Conservation (phyloP, 225 moss, liverwort and hornwort genomes). For the Anthoceros angustus region DNA sequence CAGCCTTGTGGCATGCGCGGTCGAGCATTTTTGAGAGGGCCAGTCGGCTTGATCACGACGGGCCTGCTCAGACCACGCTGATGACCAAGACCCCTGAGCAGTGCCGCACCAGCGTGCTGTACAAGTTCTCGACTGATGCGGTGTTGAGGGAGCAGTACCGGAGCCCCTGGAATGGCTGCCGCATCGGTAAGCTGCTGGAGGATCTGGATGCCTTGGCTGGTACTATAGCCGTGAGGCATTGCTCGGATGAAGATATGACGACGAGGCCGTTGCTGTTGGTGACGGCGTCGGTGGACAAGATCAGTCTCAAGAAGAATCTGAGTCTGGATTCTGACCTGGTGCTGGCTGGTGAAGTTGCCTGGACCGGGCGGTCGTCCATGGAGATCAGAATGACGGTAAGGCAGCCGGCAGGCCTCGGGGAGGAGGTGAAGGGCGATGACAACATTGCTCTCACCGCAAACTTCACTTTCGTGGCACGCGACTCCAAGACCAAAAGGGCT, state of each 20-base stretch:
- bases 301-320: constrained; percentile 61
- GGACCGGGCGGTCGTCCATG: constrained; percentile 94
- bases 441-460: constrained; percentile 63
- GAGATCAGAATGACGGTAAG: constrained; percentile 94
- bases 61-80: constrained; percentile 44
- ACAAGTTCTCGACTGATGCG: constrained; percentile 39
- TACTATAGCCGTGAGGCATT: constrained; percentile 67
- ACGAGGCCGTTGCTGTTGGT: constrained; percentile 79
- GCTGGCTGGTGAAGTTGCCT: constrained; percentile 60
- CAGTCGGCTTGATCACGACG: constrained; percentile 18
- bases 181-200: constrained; percentile 77
- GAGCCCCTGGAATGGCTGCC: constrained; percentile 64
- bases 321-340: constrained; percentile 48
- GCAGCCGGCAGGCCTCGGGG: constrained; percentile 24
- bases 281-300: constrained; percentile 92
- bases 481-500: constrained; percentile 51
- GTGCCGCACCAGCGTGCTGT: constrained; percentile 69
- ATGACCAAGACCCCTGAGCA: constrained; percentile 46
- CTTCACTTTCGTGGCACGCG: constrained; percentile 96
- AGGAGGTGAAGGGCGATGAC: constrained; percentile 11
- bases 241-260: constrained; percentile 66
- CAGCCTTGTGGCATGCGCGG: constrained; percentile 72
- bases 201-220: constrained; percentile 91
- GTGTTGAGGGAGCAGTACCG: constrained; percentile 74
- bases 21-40: constrained; percentile 64